A percentile compares a stretch with the other conserved stretches of the same genome.
Evolutionary conservation across 2,329 filamentous ascomycete species (phyloP).

Genomic region (Apiospora kogelbergensis): DNA sequence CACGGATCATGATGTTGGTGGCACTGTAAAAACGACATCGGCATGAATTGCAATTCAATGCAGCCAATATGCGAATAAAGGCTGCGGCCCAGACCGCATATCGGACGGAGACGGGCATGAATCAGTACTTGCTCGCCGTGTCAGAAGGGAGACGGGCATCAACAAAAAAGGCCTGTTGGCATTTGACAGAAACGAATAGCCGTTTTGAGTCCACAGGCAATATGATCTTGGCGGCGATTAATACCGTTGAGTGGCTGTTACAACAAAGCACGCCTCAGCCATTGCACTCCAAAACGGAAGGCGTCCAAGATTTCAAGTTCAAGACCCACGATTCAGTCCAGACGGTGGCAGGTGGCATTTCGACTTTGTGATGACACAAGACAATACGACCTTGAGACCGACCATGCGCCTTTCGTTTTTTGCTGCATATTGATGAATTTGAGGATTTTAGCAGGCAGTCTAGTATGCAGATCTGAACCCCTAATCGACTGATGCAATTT

Average conservation of each 20-base stretch:
- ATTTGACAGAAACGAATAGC: background rate
- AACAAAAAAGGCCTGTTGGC: background rate
- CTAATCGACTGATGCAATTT: constrained; percentile 8
- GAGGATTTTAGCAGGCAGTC: background rate
- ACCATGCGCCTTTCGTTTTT: background rate
- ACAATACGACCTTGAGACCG: background rate
- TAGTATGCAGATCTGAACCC: constrained; percentile 5
- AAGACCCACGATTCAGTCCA: background rate
- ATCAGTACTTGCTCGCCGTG: background rate
- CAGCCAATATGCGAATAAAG: background rate
- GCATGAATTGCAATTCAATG: background rate
- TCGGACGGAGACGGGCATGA: background rate
- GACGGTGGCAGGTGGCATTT: background rate
- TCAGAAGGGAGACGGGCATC: background rate
- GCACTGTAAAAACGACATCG: background rate
- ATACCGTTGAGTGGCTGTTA: background rate
- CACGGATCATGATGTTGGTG: background rate
- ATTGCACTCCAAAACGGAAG: background rate
- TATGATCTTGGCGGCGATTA: background rate
- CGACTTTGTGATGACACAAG: background rate
- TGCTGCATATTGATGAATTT: background rate
- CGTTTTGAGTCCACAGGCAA: background rate
- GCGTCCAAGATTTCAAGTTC: background rate
- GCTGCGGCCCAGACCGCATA: background rate
- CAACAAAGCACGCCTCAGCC: background rate